These are phyloP conservation scores for Hippophae gyantsensis DNA, from an alignment of 306 rosid species.

Conservation along the genomic window DNA sequence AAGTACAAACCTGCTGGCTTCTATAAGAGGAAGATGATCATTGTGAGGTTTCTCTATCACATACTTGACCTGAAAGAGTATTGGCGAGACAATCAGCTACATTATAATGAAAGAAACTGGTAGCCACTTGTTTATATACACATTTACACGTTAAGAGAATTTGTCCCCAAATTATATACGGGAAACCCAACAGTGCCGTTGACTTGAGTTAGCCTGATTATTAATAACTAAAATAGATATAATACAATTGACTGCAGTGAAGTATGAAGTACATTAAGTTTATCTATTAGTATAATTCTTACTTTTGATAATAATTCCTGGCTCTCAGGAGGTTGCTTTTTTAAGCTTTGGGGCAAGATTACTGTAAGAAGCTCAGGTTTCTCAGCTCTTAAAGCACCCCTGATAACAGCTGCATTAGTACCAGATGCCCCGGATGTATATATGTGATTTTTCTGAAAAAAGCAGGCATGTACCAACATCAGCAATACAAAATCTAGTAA, in stretches of 20 bases:
- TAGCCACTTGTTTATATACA: too few relatives aligned
- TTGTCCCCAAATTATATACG: too few relatives aligned
- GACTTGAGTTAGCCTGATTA: neutral
- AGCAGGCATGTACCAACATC: slow-evolving; percentile 14
- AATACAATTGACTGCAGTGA: neutral
- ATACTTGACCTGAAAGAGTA: slow-evolving; percentile 76
- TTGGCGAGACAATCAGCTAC: too few relatives aligned
- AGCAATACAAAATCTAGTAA: slow-evolving; percentile 12
- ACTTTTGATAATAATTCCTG: slow-evolving; percentile 94
- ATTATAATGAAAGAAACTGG: too few relatives aligned
- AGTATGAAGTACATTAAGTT: neutral
- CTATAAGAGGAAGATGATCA: slow-evolving; percentile 85
- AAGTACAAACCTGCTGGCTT: slow-evolving; percentile 89
- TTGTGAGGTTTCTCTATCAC: slow-evolving; percentile 93
- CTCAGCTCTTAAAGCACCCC: slow-evolving; percentile 99
- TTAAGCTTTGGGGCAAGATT: slow-evolving; percentile 93
- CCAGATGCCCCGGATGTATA: slow-evolving; percentile 99
- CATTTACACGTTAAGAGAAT: too few relatives aligned
- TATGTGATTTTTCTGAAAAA: slow-evolving; percentile 80
- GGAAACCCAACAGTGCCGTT: neutral
- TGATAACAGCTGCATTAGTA: slow-evolving; percentile 97
- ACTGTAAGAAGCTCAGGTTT: slow-evolving; percentile 96
- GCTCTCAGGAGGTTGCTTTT: slow-evolving; percentile 96
- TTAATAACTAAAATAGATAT: neutral
- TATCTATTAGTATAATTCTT: slow-evolving; percentile 22